Conservation (phyloP, 805 yeast species). For the Metschnikowia koreensis region DNA sequence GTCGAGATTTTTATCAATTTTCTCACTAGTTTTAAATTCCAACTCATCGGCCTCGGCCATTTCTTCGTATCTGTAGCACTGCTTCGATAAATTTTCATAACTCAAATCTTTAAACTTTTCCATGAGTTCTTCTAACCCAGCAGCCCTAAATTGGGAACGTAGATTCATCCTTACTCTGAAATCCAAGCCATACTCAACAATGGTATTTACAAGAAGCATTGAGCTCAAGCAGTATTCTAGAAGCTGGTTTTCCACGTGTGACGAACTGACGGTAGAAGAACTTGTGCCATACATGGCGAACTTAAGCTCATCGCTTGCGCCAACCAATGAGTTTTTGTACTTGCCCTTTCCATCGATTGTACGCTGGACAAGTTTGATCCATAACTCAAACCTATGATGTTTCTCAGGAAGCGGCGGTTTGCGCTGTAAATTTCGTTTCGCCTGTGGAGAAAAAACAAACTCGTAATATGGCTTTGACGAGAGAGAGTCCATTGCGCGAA, state of each 20-base stretch:
- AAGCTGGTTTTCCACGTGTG: constrained; percentile 57
- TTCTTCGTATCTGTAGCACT: constrained; percentile 60
- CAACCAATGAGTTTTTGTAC: constrained; percentile 81
- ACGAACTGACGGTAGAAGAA: constrained; percentile 38
- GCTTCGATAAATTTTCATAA: constrained; percentile 60
- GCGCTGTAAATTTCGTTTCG: constrained; percentile 32
- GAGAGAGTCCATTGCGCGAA: constrained; percentile 50
- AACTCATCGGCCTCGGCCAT: constrained; percentile 55
- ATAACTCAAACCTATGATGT: constrained; percentile 59
- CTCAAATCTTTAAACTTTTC: constrained; percentile 36
- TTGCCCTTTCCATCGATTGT: constrained; percentile 84
- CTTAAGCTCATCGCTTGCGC: constrained; percentile 82
- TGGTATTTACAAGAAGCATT: constrained; percentile 65
- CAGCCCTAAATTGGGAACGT: constrained; percentile 45
- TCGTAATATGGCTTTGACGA: constrained; percentile 39
- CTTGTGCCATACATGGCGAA: constrained; percentile 16
- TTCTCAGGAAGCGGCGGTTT: constrained; percentile 36
- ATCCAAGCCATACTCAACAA: constrained; percentile 48
- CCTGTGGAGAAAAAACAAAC: constrained; percentile 23
- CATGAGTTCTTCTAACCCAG: constrained; percentile 23
- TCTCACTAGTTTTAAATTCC: constrained; percentile 37
- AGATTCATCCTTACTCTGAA: constrained; percentile 51
- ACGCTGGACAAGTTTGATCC: constrained; percentile 65
- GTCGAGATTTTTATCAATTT: constrained; percentile 45
- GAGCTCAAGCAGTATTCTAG: constrained; percentile 72